Percentiles rank a stretch among this genome's conserved stretches.
Evolutionary conservation across 345 rosid genomes (phyloP).

Genomic region (Citrus inodora): DNA sequence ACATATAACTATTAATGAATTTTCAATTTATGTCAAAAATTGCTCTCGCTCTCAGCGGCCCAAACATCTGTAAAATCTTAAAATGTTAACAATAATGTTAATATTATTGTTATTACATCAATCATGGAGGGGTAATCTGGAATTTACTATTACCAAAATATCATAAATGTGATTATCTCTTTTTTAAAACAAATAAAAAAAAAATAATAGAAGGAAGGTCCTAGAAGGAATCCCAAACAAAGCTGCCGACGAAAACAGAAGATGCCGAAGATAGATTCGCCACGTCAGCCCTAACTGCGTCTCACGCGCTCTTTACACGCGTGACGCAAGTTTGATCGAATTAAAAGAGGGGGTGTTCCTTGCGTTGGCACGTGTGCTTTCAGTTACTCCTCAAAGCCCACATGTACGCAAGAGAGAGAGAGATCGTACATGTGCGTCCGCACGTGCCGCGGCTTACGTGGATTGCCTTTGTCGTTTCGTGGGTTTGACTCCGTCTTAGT

Average conservation of each 20-base stretch:
- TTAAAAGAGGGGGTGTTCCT: not conserved
- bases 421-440: constrained; percentile 1
- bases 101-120: too few species aligned
- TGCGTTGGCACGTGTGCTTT: constrained; percentile 1
- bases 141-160: too few species aligned
- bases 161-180: not conserved
- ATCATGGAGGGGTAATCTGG: too few species aligned
- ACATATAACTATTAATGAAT: too few species aligned
- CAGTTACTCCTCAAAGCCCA: not conserved
- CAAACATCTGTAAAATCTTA: too few species aligned
- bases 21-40: too few species aligned
- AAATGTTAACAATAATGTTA: too few species aligned
- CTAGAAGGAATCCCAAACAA: not conserved
- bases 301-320: not conserved
- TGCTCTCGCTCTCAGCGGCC: too few species aligned
- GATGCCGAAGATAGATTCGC: constrained; percentile 22
- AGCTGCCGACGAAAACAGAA: constrained; percentile 16
- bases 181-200: too few species aligned
- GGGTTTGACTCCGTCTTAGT: constrained; percentile 12
- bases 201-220: not conserved
- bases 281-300: constrained; percentile 19
- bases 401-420: not conserved
- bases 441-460: constrained; percentile 8
- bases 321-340: not conserved
- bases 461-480: not conserved